Base-by-base conservation (phyloP, 179 eudicot species). In the Patellifolia procumbens region DNA sequence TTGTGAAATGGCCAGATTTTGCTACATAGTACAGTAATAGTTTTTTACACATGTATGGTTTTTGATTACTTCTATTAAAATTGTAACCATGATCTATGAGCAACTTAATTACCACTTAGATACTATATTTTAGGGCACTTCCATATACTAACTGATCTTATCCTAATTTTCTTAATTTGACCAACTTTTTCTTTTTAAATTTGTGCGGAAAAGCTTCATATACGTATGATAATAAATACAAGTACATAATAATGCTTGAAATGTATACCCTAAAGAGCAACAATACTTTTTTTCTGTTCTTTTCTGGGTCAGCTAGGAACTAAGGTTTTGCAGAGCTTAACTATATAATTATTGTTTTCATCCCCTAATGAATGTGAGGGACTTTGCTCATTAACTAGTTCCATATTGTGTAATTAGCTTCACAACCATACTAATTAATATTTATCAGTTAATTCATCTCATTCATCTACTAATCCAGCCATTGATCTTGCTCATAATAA, bases 111-210 rank as follows among this genome's bases (percentile, higher is more conserved):
- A 29, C 72, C 31, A 29, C 29, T 29, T 49, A 31, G 73, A 70
- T 70, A 70, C 42, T 70, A 70, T 70, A 19, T 20, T 51, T 49
- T 49, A 70, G 73, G 60, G 73, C 59, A 70, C 2, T 31, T 70
- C 39, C 15, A 68, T 48, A 10, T 12, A 24, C 13, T 48, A 48
- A 20, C 17, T 62, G 16, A 29, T 61, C 51, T 39, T 39, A 66
- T 68, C 26, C 58, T 48, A 28, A 12, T 22, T 26, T 68, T 24
- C 11, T 46, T 43, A 5, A 45, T 22, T 28, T 15, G 0, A 3
- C 28, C 61, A 24, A 28, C 31, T 56, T 56, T 55, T 56, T 56
- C 3, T n/a, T 56, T 56, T 39, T 68, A 13, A 29, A 68, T 22
- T 42, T 45, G n/a, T 45, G 37, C 37, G 13, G 5, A 34, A 34